phyloP scores from a whole-genome alignment of 2,329 filamentous ascomycete genomes.

The Xylariaceae sp. region DNA sequence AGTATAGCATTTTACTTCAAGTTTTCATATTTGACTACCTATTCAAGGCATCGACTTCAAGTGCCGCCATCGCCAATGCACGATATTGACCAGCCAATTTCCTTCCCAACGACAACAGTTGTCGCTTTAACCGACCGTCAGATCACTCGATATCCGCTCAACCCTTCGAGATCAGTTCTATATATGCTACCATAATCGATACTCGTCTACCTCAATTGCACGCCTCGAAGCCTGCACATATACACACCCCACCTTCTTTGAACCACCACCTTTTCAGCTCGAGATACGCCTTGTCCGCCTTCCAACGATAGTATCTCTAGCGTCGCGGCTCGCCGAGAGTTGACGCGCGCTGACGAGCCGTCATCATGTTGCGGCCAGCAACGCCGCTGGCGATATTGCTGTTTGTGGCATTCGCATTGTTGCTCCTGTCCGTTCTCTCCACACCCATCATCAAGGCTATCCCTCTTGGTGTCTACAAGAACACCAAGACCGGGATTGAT shows the following conservation, averaged over 20 bases:
- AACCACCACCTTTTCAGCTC: not conserved
- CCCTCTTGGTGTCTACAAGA: conserved; percentile 77
- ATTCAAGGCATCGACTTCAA: not conserved
- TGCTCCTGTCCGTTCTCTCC: conserved; percentile 88
- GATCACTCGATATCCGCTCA: conserved; percentile 10
- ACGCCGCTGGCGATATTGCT: conserved; percentile 89
- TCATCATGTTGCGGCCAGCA: conserved; percentile 85
- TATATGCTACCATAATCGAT: conserved; percentile 37
- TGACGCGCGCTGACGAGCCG: conserved; percentile 41
- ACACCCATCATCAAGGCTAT: conserved; percentile 88
- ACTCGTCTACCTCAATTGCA: conserved; percentile 21
- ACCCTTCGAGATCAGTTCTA: conserved; percentile 16
- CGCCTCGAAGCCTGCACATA: not conserved
- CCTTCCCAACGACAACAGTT: conserved; percentile 1
- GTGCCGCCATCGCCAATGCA: conserved; percentile 16
- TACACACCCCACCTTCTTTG: not conserved
- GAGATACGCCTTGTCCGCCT: conserved; percentile 6
- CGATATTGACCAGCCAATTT: conserved; percentile 6
- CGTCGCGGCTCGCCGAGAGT: conserved; percentile 41
- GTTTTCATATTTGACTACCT: conserved; percentile 4
- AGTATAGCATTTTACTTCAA: conserved; percentile 7
- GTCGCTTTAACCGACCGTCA: conserved; percentile 10
- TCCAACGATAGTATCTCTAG: conserved; percentile 21
- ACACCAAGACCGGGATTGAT: conserved; percentile 85
- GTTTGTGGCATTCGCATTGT: conserved; percentile 81